Base-by-base conservation (phyloP, 2,329 filamentous ascomycete genomes). In the Ilyonectria destructans region DNA sequence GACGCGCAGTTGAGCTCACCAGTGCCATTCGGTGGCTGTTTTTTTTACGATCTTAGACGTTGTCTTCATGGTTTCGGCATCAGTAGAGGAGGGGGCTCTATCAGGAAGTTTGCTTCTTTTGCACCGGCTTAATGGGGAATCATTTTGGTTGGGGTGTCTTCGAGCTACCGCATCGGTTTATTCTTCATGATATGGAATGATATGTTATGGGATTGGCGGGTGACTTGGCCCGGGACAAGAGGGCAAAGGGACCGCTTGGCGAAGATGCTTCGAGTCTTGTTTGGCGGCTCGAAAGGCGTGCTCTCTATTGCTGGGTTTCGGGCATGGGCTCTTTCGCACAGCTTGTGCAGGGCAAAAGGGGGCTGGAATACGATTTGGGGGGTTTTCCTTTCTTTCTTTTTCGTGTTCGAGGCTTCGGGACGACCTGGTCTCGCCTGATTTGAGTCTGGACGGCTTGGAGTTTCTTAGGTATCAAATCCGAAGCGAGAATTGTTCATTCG, bases 31-130 rank as follows among this genome's bases (percentile, higher is more conserved):
- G 66, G 62, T 17, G 57, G 55, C 48, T 63, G 13, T 58, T 70
- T 67, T 62, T 71, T 69, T 74, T 68, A 74, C 70, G 75, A 69
- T 70, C 55, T 71, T 71, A 57, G 74, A 75, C 69, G 71, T 63
- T 65, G 29, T 52, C 15, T 40, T 43, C 26, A 58, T 68, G 61
- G 48, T 35, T 57, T 68, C 68, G 59, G 64, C 71, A 65, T 69
- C 49, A 69, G 69, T 71, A 71, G 69, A 76, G 67, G 60, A 43
- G 40, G 57, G 66, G 62, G 52, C 55, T 65, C 56, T 69, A 57
- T 69, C 67, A 40, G 69, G 54, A 67, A 61, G 62, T 58, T 59
- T 74, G 61, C 59, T 72, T 72, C 58, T 67, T 67, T 74, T 62
- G 51, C 66, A 66, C 67, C 62, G 72, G 68, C 54, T 74, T 77